A percentile compares a stretch with the other conserved stretches of the same genome.
Conservation (phyloP, 169 alveolate species). For the Cryptosporidium viatorum region DNA sequence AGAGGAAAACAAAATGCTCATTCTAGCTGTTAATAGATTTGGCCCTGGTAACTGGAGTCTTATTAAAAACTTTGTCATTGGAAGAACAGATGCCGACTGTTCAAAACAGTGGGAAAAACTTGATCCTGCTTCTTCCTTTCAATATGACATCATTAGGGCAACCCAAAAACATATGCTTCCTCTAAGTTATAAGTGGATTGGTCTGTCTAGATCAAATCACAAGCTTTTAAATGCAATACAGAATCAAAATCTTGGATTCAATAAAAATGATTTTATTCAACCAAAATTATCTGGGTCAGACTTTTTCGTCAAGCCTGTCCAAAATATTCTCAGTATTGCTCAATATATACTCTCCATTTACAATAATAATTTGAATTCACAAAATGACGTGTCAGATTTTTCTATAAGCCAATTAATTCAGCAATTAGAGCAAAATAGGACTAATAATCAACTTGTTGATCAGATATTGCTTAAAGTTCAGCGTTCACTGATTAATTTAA, state of each 20-base stretch:
- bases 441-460: not conserved
- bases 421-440: constrained; percentile 14
- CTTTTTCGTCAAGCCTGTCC: constrained; percentile 45
- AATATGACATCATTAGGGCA: constrained; percentile 59
- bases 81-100: constrained; percentile 71
- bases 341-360: constrained; percentile 7
- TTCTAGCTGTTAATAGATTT: constrained; percentile 35
- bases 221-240: constrained; percentile 13
- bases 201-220: constrained; percentile 59
- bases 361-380: not conserved
- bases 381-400: not conserved
- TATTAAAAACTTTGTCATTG: constrained; percentile 50
- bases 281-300: constrained; percentile 61
- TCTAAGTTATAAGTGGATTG: constrained; percentile 65
- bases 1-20: constrained; percentile 41
- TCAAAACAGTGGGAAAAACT: constrained; percentile 70
- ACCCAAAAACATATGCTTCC: constrained; percentile 30
- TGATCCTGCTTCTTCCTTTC: constrained; percentile 49
- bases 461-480: constrained; percentile 27
- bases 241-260: not conserved
- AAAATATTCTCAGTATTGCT: constrained; percentile 40
- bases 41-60: constrained; percentile 75
- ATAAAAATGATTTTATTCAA: constrained; percentile 3
- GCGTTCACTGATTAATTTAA: constrained; percentile 27
- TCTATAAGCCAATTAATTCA: not conserved